Conservation (phyloP, 2,329 filamentous ascomycete species). For the Pseudogymnoascus pannorum region DNA sequence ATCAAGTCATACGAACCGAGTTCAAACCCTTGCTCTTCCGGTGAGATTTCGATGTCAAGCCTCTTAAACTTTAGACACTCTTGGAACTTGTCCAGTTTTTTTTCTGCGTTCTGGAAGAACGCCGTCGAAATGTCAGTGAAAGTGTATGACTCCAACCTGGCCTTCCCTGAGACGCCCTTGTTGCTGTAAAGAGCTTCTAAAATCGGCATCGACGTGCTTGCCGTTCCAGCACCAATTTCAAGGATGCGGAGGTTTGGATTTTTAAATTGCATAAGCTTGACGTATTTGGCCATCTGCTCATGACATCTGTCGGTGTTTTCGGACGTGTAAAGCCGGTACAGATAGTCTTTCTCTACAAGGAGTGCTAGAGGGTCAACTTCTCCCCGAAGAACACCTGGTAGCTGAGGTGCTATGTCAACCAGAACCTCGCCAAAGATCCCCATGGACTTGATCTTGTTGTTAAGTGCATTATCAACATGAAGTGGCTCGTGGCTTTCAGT, state of each 20-base stretch:
- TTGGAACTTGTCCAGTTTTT: slow-evolving; percentile 19
- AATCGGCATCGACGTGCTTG: slow-evolving; percentile 16
- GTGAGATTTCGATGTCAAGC: slow-evolving; percentile 27
- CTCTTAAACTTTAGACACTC: slow-evolving; percentile 25
- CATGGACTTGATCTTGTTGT: background rate
- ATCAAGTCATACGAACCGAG: slow-evolving; percentile 30
- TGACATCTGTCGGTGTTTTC: background rate
- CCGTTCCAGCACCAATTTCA: slow-evolving; percentile 20
- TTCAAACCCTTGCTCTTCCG: slow-evolving; percentile 26
- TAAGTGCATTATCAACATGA: background rate
- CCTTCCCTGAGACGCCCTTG: background rate
- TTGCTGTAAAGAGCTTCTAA: slow-evolving; percentile 12
- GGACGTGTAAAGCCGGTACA: background rate
- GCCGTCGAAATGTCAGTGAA: slow-evolving; percentile 10
- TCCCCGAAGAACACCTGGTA: background rate
- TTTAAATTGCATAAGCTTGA: slow-evolving; percentile 10
- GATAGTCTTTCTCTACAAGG: background rate
- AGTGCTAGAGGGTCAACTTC: background rate
- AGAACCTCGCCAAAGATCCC: background rate
- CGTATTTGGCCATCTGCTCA: slow-evolving; percentile 8
- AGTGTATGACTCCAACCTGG: background rate
- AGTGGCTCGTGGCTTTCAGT: background rate
- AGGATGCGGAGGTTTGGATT: slow-evolving; percentile 17
- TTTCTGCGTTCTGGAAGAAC: slow-evolving; percentile 19
- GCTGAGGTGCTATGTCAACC: background rate